A percentile compares a stretch with the other conserved stretches of the same genome.
Evolutionary conservation across 2,329 filamentous ascomycete genomes (phyloP).

Genomic region (Capronia epimyces): DNA sequence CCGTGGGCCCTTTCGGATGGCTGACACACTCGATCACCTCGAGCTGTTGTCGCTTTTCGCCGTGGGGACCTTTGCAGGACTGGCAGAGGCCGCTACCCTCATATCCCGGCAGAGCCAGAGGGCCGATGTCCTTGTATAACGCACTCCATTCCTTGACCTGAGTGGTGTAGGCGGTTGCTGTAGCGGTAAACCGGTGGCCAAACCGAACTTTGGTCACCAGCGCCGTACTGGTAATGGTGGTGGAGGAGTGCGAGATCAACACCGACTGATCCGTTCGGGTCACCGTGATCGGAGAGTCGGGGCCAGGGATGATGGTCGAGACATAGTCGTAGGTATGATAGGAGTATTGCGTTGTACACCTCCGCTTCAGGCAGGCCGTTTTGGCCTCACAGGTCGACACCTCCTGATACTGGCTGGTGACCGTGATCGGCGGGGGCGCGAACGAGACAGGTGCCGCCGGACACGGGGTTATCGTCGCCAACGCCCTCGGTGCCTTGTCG

Average conservation of each 20-base stretch:
- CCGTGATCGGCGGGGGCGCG: background rate
- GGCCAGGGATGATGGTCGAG: constrained; percentile 8
- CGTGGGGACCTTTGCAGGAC: background rate
- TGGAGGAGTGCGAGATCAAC: background rate
- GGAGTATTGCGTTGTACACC: constrained; percentile 2
- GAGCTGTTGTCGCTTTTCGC: constrained; percentile 1
- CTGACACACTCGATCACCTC: constrained; percentile 3
- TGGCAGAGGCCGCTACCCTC: constrained; percentile 7
- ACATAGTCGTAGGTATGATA: constrained; percentile 6
- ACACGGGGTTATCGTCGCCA: background rate
- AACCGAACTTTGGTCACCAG: background rate
- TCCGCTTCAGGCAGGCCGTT: constrained; percentile 2
- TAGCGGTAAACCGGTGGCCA: background rate
- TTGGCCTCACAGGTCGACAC: constrained; percentile 5
- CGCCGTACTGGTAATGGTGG: constrained; percentile 4
- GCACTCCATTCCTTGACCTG: constrained; percentile 11
- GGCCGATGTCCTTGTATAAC: constrained; percentile 4
- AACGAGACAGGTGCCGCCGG: background rate
- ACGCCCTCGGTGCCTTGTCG: background rate
- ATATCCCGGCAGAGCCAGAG: constrained; percentile 7
- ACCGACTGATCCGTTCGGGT: constrained; percentile 7
- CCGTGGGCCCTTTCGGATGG: background rate
- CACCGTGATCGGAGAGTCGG: background rate
- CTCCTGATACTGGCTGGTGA: constrained; percentile 3
- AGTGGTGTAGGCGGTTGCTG: constrained; percentile 2